Conservation (phyloP, 495 filamentous ascomycete species). For the Trichoderma parareesei region DNA sequence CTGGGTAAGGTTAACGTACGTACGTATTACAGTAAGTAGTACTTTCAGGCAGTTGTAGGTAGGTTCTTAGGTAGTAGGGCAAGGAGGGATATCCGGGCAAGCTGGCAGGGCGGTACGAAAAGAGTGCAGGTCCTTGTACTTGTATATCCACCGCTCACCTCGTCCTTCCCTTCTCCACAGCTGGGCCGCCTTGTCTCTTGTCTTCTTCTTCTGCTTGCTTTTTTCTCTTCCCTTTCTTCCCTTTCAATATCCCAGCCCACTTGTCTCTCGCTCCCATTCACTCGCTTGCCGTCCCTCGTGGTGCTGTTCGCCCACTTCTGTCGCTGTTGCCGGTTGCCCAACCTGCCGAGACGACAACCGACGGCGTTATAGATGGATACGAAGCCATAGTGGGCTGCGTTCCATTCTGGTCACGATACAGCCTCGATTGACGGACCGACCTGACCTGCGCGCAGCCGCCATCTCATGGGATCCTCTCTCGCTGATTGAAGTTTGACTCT, state of each 20-base stretch:
- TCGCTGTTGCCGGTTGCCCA: background rate
- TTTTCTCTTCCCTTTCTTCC: conserved; percentile 10
- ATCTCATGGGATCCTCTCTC: background rate
- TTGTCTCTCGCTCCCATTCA: conserved; percentile 9
- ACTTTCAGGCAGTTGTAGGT: too few species aligned
- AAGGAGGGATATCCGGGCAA: too few species aligned
- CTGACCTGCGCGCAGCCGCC: background rate
- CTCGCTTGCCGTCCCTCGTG: conserved; percentile 9
- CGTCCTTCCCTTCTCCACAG: conserved; percentile 3
- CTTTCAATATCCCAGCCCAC: background rate
- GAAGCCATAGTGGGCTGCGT: background rate
- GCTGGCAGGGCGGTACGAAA: background rate
- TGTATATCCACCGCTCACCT: background rate
- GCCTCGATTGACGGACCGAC: background rate
- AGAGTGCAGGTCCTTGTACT: background rate
- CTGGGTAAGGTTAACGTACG: too few species aligned
- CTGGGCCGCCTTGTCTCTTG: background rate
- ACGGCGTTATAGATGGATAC: background rate
- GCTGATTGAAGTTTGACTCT: background rate
- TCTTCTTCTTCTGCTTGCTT: background rate
- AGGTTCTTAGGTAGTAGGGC: too few species aligned
- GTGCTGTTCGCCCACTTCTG: background rate
- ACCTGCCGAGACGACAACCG: background rate
- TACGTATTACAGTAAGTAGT: too few species aligned
- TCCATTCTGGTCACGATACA: background rate